Evolutionary conservation across 306 rosid genomes (phyloP).

Genomic region (Trifolium pratense): DNA sequence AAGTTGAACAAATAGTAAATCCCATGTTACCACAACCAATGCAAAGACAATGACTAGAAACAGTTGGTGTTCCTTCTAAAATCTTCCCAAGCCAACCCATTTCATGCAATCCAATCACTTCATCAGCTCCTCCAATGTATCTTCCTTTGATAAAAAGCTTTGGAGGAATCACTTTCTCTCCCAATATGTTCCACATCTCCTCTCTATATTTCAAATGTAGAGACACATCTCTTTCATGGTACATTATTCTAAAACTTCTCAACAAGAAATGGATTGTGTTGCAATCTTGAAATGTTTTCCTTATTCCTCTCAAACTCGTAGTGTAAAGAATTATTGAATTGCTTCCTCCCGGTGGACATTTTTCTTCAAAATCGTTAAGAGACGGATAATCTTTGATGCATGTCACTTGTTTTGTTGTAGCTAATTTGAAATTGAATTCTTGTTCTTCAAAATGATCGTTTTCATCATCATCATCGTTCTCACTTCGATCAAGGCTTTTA

Average conservation of each 20-base stretch:
- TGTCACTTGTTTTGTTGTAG: conserved; percentile 8
- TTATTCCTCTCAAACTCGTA: conserved; percentile 82
- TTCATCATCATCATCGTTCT: conserved; percentile 17
- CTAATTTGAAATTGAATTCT: conserved; percentile 13
- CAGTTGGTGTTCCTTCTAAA: conserved; percentile 68
- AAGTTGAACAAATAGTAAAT: conserved; percentile 68
- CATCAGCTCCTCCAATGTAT: conserved; percentile 93
- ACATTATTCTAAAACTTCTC: conserved; percentile 65
- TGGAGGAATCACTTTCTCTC: conserved; percentile 77
- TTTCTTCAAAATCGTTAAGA: conserved; percentile 66
- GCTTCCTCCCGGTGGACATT: conserved; percentile 80
- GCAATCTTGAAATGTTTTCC: conserved; percentile 88
- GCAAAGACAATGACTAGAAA: conserved; percentile 52
- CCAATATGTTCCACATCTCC: conserved; percentile 77
- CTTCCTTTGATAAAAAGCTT: conserved; percentile 87
- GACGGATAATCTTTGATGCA: conserved; percentile 49
- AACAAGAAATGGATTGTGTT: conserved; percentile 69
- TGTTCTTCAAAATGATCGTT: conserved; percentile 47
- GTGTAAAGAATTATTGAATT: conserved; percentile 72
- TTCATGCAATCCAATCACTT: conserved; percentile 82
- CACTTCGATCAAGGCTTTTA: conserved; percentile 40
- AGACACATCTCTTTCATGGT: conserved; percentile 85
- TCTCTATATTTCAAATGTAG: conserved; percentile 79
- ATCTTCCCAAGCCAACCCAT: conserved; percentile 77
- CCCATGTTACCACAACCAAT: conserved; percentile 63